These are phyloP conservation scores for Wickerhamomyces mucosus DNA, from an alignment of 805 yeast genomes.

Conservation along the genomic window DNA sequence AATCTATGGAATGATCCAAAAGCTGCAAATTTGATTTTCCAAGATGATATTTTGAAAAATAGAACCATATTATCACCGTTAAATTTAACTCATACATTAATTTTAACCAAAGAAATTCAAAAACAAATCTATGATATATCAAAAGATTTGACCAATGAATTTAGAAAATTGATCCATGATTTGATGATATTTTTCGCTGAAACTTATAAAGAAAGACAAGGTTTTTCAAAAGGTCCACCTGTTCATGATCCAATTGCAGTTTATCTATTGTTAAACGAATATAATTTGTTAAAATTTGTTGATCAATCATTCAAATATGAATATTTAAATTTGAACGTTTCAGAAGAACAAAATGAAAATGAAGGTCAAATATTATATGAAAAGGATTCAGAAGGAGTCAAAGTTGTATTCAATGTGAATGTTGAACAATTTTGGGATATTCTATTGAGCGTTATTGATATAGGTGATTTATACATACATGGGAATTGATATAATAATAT, in stretches of 20 bases:
- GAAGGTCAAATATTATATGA: conserved; percentile 18
- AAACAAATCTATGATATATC: conserved; percentile 27
- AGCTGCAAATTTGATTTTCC: conserved; percentile 55
- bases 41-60: conserved; percentile 31
- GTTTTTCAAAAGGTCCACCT: conserved; percentile 53
- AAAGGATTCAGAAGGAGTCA: conserved; percentile 22
- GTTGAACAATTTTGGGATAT: conserved; percentile 36
- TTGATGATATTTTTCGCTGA: conserved; percentile 41
- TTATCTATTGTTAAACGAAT: conserved; percentile 37
- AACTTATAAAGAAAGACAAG: conserved; percentile 32
- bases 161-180: conserved; percentile 47
- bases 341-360: conserved; percentile 12
- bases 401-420: conserved; percentile 30
- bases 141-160: conserved; percentile 21
- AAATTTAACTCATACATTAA: conserved; percentile 60
- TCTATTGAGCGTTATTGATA: too few relatives aligned
- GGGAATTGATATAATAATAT: too few relatives aligned
- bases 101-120: conserved; percentile 36
- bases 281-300: conserved; percentile 15
- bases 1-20: conserved; percentile 68
- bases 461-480: background rate
- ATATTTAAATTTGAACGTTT: conserved; percentile 3
- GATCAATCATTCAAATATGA: conserved; percentile 8
- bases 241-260: conserved; percentile 76
- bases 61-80: conserved; percentile 53